Conservation (phyloP, 805 yeast genomes). For the Zygotorulaspora sp. region DNA sequence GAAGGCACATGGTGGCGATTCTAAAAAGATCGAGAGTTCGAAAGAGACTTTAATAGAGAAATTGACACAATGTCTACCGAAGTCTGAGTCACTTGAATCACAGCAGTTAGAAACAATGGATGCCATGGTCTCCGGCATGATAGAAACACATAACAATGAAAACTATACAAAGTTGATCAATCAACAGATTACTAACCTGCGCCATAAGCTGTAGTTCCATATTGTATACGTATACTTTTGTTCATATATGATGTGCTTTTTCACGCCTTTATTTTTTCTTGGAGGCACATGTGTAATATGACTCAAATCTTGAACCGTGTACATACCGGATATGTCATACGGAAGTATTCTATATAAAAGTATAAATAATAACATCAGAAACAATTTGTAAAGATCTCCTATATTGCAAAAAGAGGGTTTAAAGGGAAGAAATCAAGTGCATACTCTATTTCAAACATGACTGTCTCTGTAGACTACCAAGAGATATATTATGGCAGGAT, state of each 20-base stretch:
- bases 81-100: neutral
- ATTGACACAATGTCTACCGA: constrained; percentile 2
- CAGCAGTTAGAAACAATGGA: constrained; percentile 5
- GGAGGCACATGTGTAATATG: too few relatives aligned
- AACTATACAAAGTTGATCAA: constrained; percentile 6
- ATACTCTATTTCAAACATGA: too few relatives aligned
- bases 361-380: too few relatives aligned
- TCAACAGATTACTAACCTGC: constrained; percentile 3
- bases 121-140: constrained; percentile 8
- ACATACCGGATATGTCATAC: too few relatives aligned
- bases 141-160: constrained; percentile 4
- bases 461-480: constrained; percentile 14
- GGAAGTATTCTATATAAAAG: too few relatives aligned
- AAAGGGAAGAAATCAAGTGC: too few relatives aligned
- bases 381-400: too few relatives aligned
- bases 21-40: constrained; percentile 3
- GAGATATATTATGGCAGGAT: constrained; percentile 19
- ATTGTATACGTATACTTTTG: too few relatives aligned
- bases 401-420: too few relatives aligned
- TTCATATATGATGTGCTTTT: neutral
- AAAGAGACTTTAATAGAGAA: constrained; percentile 3
- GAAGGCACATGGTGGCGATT: constrained; percentile 9
- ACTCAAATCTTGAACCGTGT: too few relatives aligned
- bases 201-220: too few relatives aligned
- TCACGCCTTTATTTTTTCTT: too few relatives aligned